A percentile compares a stretch with the other conserved stretches of the same genome.
Evolutionary conservation across 306 rosid species (phyloP).

Genomic region (Fagus crenata): DNA sequence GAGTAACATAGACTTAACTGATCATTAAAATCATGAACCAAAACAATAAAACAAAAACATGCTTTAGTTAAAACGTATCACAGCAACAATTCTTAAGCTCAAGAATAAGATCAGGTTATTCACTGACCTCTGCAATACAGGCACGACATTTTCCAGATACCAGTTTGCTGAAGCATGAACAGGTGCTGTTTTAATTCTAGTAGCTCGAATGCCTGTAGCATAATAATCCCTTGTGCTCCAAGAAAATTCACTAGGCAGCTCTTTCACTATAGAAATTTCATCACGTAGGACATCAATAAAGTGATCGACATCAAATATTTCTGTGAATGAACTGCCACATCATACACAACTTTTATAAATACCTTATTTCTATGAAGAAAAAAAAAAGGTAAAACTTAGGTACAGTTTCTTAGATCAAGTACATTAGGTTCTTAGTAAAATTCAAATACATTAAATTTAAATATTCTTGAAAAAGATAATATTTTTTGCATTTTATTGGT

Average conservation of each 20-base stretch:
- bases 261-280: slow-evolving; percentile 79
- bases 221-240: slow-evolving; percentile 98
- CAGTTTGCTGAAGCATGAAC: slow-evolving; percentile 87
- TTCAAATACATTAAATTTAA: too few species aligned
- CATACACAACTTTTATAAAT: slow-evolving; percentile 7
- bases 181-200: slow-evolving; percentile 91
- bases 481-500: too few species aligned
- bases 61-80: neutral
- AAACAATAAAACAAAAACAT: neutral
- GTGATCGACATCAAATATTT: slow-evolving; percentile 96
- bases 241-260: slow-evolving; percentile 75
- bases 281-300: slow-evolving; percentile 78
- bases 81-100: slow-evolving; percentile 11
- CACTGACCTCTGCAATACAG: slow-evolving; percentile 80
- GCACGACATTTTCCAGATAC: slow-evolving; percentile 89
- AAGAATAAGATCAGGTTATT: slow-evolving; percentile 28
- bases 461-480: too few species aligned
- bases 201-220: slow-evolving; percentile 67
- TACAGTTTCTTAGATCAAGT: too few species aligned
- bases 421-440: too few species aligned
- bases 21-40: neutral
- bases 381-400: neutral
- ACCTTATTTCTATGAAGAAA: neutral
- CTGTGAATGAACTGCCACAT: slow-evolving; percentile 76
- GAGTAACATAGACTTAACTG: neutral